A percentile compares a stretch with the other conserved stretches of the same genome.
Evolutionary conservation across 208 protist genomes (phyloP).

Genomic region (Trypanosoma caninum): DNA sequence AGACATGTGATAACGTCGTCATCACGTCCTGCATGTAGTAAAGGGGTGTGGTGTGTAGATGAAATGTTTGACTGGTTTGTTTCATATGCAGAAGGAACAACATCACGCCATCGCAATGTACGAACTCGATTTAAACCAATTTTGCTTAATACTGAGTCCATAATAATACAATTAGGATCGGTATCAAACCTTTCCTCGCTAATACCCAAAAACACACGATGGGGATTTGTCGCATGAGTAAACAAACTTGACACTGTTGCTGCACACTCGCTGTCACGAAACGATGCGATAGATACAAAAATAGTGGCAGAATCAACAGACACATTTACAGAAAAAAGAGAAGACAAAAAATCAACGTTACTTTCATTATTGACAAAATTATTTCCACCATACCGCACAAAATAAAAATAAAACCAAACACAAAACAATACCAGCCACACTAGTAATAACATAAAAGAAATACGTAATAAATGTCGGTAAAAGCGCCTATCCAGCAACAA

Average conservation of each 20-base stretch:
- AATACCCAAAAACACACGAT: slow-evolving; percentile 80
- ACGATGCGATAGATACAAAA: slow-evolving; percentile 88
- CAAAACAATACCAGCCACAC: not conserved
- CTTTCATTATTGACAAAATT: too few relatives aligned
- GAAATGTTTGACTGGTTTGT: too few relatives aligned
- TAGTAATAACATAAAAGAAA: not conserved
- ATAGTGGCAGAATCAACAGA: slow-evolving; percentile 58
- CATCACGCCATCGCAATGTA: slow-evolving; percentile 17
- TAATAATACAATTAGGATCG: slow-evolving; percentile 31
- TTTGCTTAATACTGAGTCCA: not conserved
- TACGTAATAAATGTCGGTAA: too few relatives aligned
- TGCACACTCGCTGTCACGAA: slow-evolving; percentile 84
- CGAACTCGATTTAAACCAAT: slow-evolving; percentile 2
- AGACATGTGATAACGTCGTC: slow-evolving; percentile 16
- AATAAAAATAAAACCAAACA: not conserved
- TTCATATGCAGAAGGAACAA: slow-evolving; percentile 17
- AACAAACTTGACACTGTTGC: slow-evolving; percentile 80
- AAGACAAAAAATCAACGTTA: not conserved
- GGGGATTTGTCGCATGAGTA: slow-evolving; percentile 32
- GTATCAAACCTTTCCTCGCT: slow-evolving; percentile 57
- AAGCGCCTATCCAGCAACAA: too few relatives aligned
- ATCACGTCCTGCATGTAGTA: slow-evolving; percentile 23
- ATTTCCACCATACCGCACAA: not conserved
- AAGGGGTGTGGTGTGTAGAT: slow-evolving; percentile 5
- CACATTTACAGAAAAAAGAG: slow-evolving; percentile 1